Evolutionary conservation across 306 rosid species (phyloP), one percentile per base, ranked within the genome.

Genomic region (Vigna angularis): DNA sequence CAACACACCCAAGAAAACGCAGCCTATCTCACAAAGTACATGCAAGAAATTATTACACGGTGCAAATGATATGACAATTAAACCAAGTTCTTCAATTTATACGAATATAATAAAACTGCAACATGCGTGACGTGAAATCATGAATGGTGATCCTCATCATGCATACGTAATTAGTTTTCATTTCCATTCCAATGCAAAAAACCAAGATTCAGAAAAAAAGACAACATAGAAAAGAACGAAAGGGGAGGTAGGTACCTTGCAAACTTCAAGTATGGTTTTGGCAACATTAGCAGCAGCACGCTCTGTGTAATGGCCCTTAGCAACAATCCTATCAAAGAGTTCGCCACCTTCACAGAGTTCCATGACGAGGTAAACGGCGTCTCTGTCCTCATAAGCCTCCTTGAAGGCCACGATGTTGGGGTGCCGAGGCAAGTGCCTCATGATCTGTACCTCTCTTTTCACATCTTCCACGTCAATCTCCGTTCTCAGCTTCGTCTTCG

Each of bases 281-380:
- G 88, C 49, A 11, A 92, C 90, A 12, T 79, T 80, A 5, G 97
- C 98, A 3, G 98, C 98, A 5, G 97, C 95, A 1, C 98, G 91
- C 59, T 95, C 98, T 0, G 97, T 92, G 79, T 95, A 95, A 84
- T 91, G 98, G 3, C 98, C 98, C 58, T 85, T 88, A 0, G 88
- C 66, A 14, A 95, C 96, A 16, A 95, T 95, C 77, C 92, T 72
- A 82, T 95, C 98, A 44, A 95, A 95, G 17, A 95, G 96, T 72
- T 95, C 98, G 0, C 98, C 98, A 1, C 98, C 98, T 78, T 87
- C 88, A 44, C 98, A 94, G 3, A 92, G 86, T 83, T 94, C 97
- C 98, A 94, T 94, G 15, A 94, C 91, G 14, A 95, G 89, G 79
- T 95, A 95, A 26, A 92, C 91, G 1, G 97, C 95, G 6, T 92